Evolutionary conservation across 108 stramenopile genomes (phyloP), one percentile per base, ranked within the genome.

Genomic region (Pseudonitzschia delicatissima): DNA sequence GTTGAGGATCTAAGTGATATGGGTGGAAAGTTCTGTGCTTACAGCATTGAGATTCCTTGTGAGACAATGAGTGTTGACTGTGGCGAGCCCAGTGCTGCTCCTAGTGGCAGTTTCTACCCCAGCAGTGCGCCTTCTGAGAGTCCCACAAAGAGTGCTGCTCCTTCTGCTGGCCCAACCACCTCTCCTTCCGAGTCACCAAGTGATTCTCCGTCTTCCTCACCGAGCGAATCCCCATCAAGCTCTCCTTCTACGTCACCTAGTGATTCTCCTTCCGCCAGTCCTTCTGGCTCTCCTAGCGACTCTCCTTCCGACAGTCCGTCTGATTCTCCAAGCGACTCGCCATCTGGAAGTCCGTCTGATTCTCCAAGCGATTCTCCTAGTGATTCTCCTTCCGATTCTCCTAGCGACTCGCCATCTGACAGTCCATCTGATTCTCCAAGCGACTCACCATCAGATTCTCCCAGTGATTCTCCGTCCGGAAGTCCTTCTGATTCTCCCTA

Each of bases 51-150:
- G 17, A 58, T 58, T 37, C 57, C 57, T 5, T 58, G 57, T 1
- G 32, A 36, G 15, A 4, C 57, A 58, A 58, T 58, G 6, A 58
- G 35, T 33, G 57, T 58, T 58, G 57, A 37, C 32, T 45, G 39
- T 42, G 32, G 37, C 1, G 59, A 20, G 51, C 62, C 62, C 1
- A 66, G 45, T 15, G 28, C 37, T 20, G 36, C 34, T 32, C 50
- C 64, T 34, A 60, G 61, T 32, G 40, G 57, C 15, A 28, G 26
- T 13, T 58, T 58, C 57, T 58, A 35, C 15, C 57, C 65, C n/a
- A 72, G 60, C 26, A 36, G 27, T 47, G 72, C 48, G 8, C 71
- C 71, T 32, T 39, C 72, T 58, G n/a, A 1, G 3, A 40, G 37
- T 12, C 64, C 57, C 2, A 64, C 62, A 42, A 20, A 27, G 11